Conservation (phyloP, 2,329 filamentous ascomycete species). For the Tolypocladium amazonense region DNA sequence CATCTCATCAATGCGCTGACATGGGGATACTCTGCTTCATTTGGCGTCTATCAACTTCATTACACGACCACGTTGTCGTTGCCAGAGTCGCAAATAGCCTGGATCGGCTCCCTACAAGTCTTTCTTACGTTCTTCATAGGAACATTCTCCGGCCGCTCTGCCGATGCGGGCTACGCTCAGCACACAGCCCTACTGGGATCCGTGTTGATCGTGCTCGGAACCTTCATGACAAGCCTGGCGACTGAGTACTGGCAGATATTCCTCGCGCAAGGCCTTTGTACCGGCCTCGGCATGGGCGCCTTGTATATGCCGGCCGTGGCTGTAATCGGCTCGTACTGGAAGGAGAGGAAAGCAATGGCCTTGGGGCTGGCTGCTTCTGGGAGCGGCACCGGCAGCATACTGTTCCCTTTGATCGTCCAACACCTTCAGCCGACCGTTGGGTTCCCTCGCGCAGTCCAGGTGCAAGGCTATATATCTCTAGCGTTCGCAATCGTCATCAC, state of each 20-base stretch:
- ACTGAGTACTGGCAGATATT: neutral
- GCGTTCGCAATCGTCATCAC: neutral
- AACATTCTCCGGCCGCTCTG: neutral
- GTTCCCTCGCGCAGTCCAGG: neutral
- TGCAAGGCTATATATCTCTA: neutral
- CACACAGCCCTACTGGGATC: neutral
- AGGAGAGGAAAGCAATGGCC: neutral
- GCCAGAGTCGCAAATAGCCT: neutral
- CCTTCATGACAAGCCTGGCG: neutral
- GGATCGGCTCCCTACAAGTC: neutral
- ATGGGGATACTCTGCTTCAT: neutral
- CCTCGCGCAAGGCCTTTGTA: neutral
- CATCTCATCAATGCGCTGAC: neutral
- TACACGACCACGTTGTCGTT: neutral
- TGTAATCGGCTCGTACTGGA: neutral
- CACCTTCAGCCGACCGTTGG: neutral
- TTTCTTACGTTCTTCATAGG: neutral
- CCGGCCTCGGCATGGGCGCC: neutral
- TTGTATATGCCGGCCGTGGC: neutral
- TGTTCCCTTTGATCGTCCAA: neutral
- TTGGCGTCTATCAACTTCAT: neutral
- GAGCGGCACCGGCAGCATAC: neutral
- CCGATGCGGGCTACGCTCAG: neutral
- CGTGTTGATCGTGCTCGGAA: neutral
- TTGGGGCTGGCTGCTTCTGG: neutral